Evolutionary conservation across 306 rosid species (phyloP).

Genomic region (Ceratonia siliqua): DNA sequence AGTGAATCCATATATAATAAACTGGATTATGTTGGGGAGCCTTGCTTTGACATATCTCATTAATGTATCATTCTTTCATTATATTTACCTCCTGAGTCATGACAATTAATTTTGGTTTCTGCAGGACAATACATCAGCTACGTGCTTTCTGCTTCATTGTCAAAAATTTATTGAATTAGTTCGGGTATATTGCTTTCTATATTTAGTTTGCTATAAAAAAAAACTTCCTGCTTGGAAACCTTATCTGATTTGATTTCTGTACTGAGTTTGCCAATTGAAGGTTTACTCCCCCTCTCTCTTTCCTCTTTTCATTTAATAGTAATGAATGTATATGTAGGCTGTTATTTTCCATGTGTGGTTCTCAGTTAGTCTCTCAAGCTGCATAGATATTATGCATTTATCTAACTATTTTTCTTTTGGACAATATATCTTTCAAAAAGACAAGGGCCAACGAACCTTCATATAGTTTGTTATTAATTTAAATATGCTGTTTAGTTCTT

Average conservation of each 20-base stretch:
- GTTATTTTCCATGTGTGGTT: slow-evolving; percentile 13
- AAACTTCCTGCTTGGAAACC: not conserved
- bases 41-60: slow-evolving; percentile 23
- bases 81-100: slow-evolving; percentile 13
- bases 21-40: slow-evolving; percentile 4
- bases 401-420: not conserved
- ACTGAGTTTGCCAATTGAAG: not conserved
- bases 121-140: slow-evolving; percentile 93
- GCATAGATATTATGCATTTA: not conserved
- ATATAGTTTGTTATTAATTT: not conserved
- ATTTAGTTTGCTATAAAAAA: slow-evolving; percentile 1
- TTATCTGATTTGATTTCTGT: not conserved
- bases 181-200: slow-evolving; percentile 67
- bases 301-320: not conserved
- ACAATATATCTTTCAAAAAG: not conserved
- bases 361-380: not conserved
- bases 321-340: slow-evolving; percentile 8
- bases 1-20: not conserved
- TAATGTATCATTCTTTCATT: slow-evolving; percentile 14
- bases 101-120: slow-evolving; percentile 38
- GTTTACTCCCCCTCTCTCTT: no score
- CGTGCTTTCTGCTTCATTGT: slow-evolving; percentile 93
- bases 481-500: not conserved
- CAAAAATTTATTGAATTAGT: slow-evolving; percentile 94
- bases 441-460: not conserved